A percentile compares a stretch with the other conserved stretches of the same genome.
These are phyloP conservation scores for Yueomyces sp. DNA, from an alignment of 805 yeast species.

Conservation along the genomic window DNA sequence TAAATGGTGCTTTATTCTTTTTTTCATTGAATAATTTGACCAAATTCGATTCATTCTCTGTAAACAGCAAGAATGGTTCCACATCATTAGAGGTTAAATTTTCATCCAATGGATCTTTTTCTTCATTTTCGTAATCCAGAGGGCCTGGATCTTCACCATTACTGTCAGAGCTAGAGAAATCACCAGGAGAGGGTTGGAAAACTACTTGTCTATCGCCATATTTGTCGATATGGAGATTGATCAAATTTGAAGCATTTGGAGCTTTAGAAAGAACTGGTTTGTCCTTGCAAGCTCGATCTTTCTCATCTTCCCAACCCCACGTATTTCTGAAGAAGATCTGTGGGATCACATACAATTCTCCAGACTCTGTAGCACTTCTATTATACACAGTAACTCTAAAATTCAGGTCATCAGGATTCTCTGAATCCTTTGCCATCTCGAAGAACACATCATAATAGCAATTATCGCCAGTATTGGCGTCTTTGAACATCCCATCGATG, in stretches of 20 bases:
- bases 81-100: constrained; percentile 32
- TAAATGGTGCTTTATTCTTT: constrained; percentile 41
- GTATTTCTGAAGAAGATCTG: constrained; percentile 78
- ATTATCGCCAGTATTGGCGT: constrained; percentile 35
- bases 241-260: constrained; percentile 27
- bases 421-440: constrained; percentile 79
- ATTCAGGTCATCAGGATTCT: constrained; percentile 65
- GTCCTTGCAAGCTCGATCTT: constrained; percentile 26
- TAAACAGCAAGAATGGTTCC: constrained; percentile 65
- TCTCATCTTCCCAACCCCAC: constrained; percentile 68
- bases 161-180: constrained; percentile 26
- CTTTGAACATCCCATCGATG: constrained; percentile 52
- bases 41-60: constrained; percentile 81
- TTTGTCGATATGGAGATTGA: constrained; percentile 52
- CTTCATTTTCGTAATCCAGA: constrained; percentile 23
- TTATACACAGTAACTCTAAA: constrained; percentile 84
- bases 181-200: constrained; percentile 84
- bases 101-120: constrained; percentile 31
- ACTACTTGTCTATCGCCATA: constrained; percentile 53
- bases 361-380: constrained; percentile 56
- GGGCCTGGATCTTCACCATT: not conserved
- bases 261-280: constrained; percentile 35
- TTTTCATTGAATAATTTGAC: constrained; percentile 49
- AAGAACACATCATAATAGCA: constrained; percentile 78
- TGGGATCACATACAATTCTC: constrained; percentile 81